Percentiles rank a stretch among this genome's conserved stretches.
Evolutionary conservation across 225 moss, liverwort and hornwort genomes (phyloP).

Genomic region (Takakia lepidozioides): DNA sequence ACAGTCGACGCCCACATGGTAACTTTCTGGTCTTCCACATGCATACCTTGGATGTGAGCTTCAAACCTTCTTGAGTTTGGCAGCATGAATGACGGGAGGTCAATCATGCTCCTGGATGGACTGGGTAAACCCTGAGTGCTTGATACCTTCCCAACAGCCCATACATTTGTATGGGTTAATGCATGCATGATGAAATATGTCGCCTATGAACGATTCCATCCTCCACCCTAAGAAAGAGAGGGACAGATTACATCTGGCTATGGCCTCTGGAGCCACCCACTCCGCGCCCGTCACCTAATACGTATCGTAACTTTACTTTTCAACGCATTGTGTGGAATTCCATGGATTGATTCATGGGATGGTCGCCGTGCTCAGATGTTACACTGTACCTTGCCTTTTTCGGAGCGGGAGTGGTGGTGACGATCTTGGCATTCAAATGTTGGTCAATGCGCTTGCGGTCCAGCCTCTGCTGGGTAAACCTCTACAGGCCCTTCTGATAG

Average conservation of each 20-base stretch:
- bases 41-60: no score
- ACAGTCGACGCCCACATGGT: no score
- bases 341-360: constrained; percentile 18
- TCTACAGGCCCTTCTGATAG: not conserved
- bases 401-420: constrained; percentile 12
- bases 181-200: not conserved
- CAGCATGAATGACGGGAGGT: no score
- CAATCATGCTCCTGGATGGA: no score
- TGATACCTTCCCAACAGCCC: no score
- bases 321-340: not conserved
- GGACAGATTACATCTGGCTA: not conserved
- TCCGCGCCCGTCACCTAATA: no score
- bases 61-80: not conserved
- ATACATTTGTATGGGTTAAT: no score
- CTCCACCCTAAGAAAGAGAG: not conserved
- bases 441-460: constrained; percentile 10
- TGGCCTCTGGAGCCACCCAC: not conserved
- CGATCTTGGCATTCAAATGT: constrained; percentile 13
- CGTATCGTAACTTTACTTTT: no score
- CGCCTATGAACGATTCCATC: not conserved
- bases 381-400: constrained; percentile 6
- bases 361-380: constrained; percentile 16
- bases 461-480: constrained; percentile 12
- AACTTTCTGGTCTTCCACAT: no score
- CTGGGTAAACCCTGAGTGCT: no score